Evolutionary conservation across 164 flowering plant genomes (phyloP).

Genomic region (Annona squamosa): DNA sequence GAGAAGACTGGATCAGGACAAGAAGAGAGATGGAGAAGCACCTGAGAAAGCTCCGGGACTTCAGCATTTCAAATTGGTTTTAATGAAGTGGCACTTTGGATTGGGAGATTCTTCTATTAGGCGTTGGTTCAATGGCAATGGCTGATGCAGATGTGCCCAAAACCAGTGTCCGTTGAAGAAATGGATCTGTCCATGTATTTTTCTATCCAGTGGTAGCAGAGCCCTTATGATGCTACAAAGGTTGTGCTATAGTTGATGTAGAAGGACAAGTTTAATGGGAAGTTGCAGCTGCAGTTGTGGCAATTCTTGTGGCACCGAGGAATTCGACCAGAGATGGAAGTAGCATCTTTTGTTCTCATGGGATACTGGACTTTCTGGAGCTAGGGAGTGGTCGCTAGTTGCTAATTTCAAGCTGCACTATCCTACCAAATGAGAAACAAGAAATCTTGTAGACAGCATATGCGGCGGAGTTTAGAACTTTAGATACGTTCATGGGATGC

Average conservation of each 20-base stretch:
- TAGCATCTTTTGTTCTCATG: no score
- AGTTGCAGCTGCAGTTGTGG: background rate
- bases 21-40: conserved; percentile 88
- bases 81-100: conserved; percentile 14
- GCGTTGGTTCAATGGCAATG: background rate
- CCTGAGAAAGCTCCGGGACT: conserved; percentile 84
- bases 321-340: no score
- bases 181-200: background rate
- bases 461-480: no score
- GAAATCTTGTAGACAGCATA: no score
- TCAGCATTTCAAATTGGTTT: conserved; percentile 82
- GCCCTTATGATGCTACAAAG: background rate
- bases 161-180: background rate
- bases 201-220: background rate
- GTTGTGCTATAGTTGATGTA: background rate
- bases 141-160: background rate
- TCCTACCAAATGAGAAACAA: no score
- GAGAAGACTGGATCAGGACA: conserved; percentile 74
- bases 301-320: no score
- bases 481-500: no score
- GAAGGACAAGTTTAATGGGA: background rate
- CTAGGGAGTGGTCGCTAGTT: no score
- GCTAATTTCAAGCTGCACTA: no score
- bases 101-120: background rate
- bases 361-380: no score